phyloP scores from a whole-genome alignment of 2,329 filamentous ascomycete genomes.

The Ramularia collo-cygni region DNA sequence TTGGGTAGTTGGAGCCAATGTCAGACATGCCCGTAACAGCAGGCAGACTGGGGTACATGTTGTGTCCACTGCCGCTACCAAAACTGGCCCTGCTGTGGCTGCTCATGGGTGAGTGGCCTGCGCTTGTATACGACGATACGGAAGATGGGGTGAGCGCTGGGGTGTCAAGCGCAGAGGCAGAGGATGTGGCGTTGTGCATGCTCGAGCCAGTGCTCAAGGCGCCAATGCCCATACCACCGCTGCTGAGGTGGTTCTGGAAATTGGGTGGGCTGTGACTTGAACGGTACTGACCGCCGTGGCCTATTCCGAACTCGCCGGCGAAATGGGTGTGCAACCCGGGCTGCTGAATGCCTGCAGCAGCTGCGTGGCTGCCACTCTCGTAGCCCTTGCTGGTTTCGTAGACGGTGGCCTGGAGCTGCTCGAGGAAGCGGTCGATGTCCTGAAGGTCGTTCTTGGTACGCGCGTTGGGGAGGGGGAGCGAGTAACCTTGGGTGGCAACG shows the following conservation, averaged over 20 bases:
- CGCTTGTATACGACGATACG: slow-evolving; percentile 64
- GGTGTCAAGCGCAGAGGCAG: slow-evolving; percentile 51
- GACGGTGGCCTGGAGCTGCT: slow-evolving; percentile 92
- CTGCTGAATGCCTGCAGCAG: slow-evolving; percentile 69
- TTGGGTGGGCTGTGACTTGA: slow-evolving; percentile 52
- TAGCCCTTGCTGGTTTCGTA: slow-evolving; percentile 78
- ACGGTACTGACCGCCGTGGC: slow-evolving; percentile 42
- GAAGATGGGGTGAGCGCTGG: slow-evolving; percentile 71
- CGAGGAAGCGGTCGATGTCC: slow-evolving; percentile 89
- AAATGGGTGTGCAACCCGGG: slow-evolving; percentile 58
- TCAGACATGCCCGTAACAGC: slow-evolving; percentile 61
- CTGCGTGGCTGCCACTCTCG: slow-evolving; percentile 72
- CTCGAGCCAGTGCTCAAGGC: slow-evolving; percentile 34
- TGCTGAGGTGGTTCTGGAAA: slow-evolving; percentile 23
- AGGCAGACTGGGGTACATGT: slow-evolving; percentile 69
- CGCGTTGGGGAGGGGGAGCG: slow-evolving; percentile 79
- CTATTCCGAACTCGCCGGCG: slow-evolving; percentile 39
- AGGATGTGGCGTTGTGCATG: slow-evolving; percentile 33
- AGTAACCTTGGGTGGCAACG: slow-evolving; percentile 70
- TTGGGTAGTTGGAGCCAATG: slow-evolving; percentile 50
- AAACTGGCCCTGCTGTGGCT: slow-evolving; percentile 54
- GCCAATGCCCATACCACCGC: slow-evolving; percentile 28
- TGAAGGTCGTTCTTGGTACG: slow-evolving; percentile 90
- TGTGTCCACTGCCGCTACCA: slow-evolving; percentile 43
- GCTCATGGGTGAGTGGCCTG: slow-evolving; percentile 71